Conservation (phyloP, 2,329 filamentous ascomycete species). For the Colletotrichum gigasporum region DNA sequence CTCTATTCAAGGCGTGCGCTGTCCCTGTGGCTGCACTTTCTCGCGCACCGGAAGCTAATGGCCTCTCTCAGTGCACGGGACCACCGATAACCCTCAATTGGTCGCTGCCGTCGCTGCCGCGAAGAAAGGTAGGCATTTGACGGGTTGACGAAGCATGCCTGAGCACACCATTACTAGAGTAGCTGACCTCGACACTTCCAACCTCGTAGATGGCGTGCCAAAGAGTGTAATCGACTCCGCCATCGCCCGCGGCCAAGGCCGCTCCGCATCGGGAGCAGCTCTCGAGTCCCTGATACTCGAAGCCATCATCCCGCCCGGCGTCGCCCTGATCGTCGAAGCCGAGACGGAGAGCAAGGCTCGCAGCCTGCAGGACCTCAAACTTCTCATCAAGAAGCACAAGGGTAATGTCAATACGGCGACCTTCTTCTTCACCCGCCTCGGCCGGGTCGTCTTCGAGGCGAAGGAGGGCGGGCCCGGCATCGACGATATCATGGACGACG, state of each 20-base stretch:
- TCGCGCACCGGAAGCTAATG: conserved; percentile 1
- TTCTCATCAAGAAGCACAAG: conserved; percentile 75
- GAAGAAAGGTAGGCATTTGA: conserved; percentile 75
- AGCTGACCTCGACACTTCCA: not conserved
- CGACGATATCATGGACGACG: conserved; percentile 80
- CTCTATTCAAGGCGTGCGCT: conserved; percentile 76
- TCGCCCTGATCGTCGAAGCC: conserved; percentile 84
- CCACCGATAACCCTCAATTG: conserved; percentile 78
- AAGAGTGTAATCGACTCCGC: conserved; percentile 87
- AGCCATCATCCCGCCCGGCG: conserved; percentile 78
- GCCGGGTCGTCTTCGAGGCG: conserved; percentile 74
- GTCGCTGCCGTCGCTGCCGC: conserved; percentile 77
- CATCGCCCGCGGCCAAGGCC: conserved; percentile 88
- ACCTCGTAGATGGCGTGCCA: conserved; percentile 72
- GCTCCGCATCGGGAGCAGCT: conserved; percentile 75
- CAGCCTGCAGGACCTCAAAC: conserved; percentile 76
- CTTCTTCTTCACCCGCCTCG: conserved; percentile 87
- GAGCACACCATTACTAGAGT: conserved; percentile 18
- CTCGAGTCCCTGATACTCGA: conserved; percentile 85
- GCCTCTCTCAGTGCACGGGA: conserved; percentile 71
- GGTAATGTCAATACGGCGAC: conserved; percentile 73
- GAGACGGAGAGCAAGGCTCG: conserved; percentile 85
- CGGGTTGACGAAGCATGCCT: conserved; percentile 33
- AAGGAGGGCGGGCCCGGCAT: conserved; percentile 59
- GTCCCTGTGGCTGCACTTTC: not conserved